A percentile compares a stretch with the other conserved stretches of the same genome.
These are phyloP conservation scores for Epichloe aotearoae DNA, from an alignment of 2,329 filamentous ascomycete genomes.

Conservation along the genomic window DNA sequence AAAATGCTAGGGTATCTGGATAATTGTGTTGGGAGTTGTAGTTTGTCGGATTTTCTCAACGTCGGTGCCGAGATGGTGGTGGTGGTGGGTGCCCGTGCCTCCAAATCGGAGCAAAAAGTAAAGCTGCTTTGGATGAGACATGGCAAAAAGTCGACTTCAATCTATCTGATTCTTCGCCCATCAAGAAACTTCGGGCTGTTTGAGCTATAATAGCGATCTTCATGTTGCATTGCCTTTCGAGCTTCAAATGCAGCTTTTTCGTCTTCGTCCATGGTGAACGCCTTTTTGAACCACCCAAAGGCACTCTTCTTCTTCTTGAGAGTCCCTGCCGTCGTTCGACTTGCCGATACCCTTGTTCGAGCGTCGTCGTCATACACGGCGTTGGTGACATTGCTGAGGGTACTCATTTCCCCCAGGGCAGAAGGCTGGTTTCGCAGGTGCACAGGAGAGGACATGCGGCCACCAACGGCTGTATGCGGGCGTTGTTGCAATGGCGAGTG, in stretches of 20 bases:
- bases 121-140: too few relatives aligned
- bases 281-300: constrained; percentile 59
- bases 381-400: constrained; percentile 40
- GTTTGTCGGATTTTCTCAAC: not conserved
- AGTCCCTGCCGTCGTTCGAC: constrained; percentile 22
- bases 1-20: not conserved
- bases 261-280: constrained; percentile 51
- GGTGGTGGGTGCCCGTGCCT: too few relatives aligned
- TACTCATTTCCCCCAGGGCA: constrained; percentile 40
- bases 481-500: constrained; percentile 50
- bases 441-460: constrained; percentile 20
- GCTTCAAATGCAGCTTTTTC: constrained; percentile 47
- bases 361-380: constrained; percentile 28
- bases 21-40: not conserved
- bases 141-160: too few relatives aligned
- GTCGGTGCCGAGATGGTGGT: not conserved
- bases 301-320: constrained; percentile 55
- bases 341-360: constrained; percentile 14
- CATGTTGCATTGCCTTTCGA: constrained; percentile 31
- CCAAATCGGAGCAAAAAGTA: too few relatives aligned
- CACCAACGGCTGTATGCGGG: constrained; percentile 36
- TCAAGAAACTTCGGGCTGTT: constrained; percentile 42
- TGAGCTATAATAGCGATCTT: constrained; percentile 35
- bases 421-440: constrained; percentile 38
- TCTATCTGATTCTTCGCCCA: constrained; percentile 32